Percentiles rank a stretch among this genome's conserved stretches.
Evolutionary conservation across 2,329 filamentous ascomycete genomes (phyloP).

Genomic region (Aspergillus pseudotamarii): DNA sequence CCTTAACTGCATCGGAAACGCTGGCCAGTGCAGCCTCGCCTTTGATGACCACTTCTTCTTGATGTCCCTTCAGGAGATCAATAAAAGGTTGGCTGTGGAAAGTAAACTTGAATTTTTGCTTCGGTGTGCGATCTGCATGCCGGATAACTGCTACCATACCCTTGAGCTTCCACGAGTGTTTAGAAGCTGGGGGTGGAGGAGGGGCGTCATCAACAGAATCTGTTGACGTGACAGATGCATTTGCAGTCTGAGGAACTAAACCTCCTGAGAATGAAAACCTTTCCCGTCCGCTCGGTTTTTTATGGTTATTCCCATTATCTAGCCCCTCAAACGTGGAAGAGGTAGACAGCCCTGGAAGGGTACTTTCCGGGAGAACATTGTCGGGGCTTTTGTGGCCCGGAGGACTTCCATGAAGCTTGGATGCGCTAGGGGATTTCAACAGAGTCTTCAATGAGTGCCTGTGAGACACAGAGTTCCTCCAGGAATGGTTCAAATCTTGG

Average conservation of each 20-base stretch:
- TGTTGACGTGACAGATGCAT: constrained; percentile 29
- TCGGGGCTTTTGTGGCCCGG: constrained; percentile 45
- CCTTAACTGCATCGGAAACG: constrained; percentile 83
- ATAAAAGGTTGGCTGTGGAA: constrained; percentile 98
- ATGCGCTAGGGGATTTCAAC: constrained; percentile 67
- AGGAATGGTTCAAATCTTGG: constrained; percentile 36
- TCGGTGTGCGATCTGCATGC: constrained; percentile 94
- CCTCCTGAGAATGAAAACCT: constrained; percentile 22
- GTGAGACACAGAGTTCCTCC: constrained; percentile 47
- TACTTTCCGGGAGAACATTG: constrained; percentile 50
- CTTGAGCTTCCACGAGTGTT: constrained; percentile 97
- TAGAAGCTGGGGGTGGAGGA: constrained; percentile 68
- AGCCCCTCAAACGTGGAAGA: constrained; percentile 36
- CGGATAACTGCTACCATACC: constrained; percentile 95
- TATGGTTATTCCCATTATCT: constrained; percentile 24
- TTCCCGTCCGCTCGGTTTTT: constrained; percentile 22
- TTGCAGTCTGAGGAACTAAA: constrained; percentile 28
- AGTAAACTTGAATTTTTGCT: constrained; percentile 99
- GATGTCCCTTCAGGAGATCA: constrained; percentile 88
- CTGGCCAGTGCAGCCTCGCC: constrained; percentile 86
- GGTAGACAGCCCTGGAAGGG: constrained; percentile 34
- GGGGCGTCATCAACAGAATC: constrained; percentile 34
- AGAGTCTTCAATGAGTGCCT: constrained; percentile 59
- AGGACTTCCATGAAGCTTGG: constrained; percentile 56
- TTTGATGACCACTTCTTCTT: constrained; percentile 92